phyloP scores from a whole-genome alignment of 768 basidiomycete species.

The Sporobolomyces pararoseus region DNA sequence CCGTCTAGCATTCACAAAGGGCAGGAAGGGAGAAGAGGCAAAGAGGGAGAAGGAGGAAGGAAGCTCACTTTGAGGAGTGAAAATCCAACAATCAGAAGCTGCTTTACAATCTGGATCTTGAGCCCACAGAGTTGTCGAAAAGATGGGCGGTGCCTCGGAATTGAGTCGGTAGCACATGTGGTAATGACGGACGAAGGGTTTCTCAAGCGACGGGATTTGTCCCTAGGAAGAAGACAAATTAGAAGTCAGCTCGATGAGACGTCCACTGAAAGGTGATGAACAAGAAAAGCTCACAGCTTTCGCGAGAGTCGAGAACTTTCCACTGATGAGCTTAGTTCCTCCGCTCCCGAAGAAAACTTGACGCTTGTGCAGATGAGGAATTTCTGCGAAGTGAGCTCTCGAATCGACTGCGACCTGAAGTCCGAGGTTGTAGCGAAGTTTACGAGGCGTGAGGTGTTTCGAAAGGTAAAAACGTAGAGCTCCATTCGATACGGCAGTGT shows the following conservation, averaged over 20 bases:
- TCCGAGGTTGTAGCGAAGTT: background rate
- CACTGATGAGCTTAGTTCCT: conserved; percentile 10
- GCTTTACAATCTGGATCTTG: background rate
- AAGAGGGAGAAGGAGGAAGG: too few relatives aligned
- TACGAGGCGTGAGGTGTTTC: background rate
- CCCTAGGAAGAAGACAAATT: conserved; percentile 7
- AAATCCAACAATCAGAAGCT: conserved; percentile 13
- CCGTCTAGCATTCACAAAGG: too few relatives aligned
- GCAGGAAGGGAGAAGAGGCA: too few relatives aligned
- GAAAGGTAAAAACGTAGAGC: conserved; percentile 23
- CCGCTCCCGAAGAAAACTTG: conserved; percentile 1
- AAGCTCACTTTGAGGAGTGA: background rate
- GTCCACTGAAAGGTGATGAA: background rate
- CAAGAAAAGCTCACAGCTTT: background rate
- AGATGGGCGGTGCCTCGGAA: background rate
- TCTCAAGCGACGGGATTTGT: background rate
- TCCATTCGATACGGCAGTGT: conserved; percentile 27
- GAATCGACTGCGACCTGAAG: conserved; percentile 21
- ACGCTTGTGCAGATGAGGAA: background rate
- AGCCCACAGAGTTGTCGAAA: background rate
- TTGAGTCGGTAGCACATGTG: conserved; percentile 22
- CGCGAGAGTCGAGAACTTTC: conserved; percentile 16
- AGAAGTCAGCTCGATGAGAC: background rate
- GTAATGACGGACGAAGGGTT: background rate
- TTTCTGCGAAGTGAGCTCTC: background rate